Percentiles rank a stretch among this genome's conserved stretches.
Evolutionary conservation across 768 basidiomycete genomes (phyloP).

Genomic region (Pleurotus citrinopileatus): DNA sequence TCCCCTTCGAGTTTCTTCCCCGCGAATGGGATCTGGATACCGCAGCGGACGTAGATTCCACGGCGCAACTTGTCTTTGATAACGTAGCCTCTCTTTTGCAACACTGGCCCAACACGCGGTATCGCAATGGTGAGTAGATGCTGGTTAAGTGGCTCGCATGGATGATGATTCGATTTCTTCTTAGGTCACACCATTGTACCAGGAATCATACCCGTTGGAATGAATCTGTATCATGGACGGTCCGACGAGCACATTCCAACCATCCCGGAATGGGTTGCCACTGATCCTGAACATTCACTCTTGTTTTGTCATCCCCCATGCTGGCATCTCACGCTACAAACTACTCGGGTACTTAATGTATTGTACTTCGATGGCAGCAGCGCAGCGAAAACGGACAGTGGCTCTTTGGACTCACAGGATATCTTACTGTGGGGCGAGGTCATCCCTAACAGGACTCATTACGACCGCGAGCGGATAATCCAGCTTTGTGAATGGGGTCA

Average conservation of each 20-base stretch:
- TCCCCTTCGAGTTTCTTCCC: no score
- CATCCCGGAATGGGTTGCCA: conserved; percentile 33
- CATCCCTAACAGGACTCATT: conserved; percentile 12
- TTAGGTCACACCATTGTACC: conserved; percentile 33
- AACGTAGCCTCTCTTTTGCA: conserved; percentile 31
- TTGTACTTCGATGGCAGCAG: conserved; percentile 40
- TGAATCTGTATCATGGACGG: conserved; percentile 35
- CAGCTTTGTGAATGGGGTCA: conserved; percentile 44
- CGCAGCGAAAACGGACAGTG: conserved; percentile 26
- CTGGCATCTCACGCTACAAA: conserved; percentile 17
- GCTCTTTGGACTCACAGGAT: conserved; percentile 34
- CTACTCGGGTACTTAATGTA: conserved; percentile 26
- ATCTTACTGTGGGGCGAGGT: conserved; percentile 29
- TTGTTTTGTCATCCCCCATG: not conserved
- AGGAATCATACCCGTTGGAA: conserved; percentile 30
- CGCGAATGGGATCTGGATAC: not conserved
- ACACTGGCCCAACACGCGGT: conserved; percentile 34
- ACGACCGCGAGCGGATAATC: conserved; percentile 34
- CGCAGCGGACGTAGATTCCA: not conserved
- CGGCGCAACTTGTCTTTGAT: conserved; percentile 29
- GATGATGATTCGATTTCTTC: not conserved
- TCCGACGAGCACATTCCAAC: conserved; percentile 21
- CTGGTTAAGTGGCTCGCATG: not conserved
- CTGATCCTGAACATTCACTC: conserved; percentile 35
- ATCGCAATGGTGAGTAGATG: conserved; percentile 29